A percentile compares a stretch with the other conserved stretches of the same genome.
These are phyloP conservation scores for Pichia sp. DNA, from an alignment of 1,139 yeast genomes.

Conservation along the genomic window DNA sequence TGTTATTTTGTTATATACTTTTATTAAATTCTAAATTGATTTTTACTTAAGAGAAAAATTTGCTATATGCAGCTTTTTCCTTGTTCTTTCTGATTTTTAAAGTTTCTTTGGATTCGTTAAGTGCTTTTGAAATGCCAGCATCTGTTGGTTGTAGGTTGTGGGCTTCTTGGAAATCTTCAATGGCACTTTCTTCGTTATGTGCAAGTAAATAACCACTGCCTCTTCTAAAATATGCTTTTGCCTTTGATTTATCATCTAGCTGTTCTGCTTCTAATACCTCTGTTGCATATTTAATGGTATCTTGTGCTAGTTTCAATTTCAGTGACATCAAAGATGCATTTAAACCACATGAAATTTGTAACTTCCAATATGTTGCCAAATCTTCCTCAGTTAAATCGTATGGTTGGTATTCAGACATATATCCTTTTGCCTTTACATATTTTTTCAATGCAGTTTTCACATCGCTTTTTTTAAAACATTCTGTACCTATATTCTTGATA, in stretches of 20 bases:
- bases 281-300: conserved; percentile 54
- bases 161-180: conserved; percentile 62
- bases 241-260: conserved; percentile 60
- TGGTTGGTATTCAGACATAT: conserved; percentile 69
- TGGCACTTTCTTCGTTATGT: conserved; percentile 70
- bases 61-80: conserved; percentile 80
- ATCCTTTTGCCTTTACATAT: conserved; percentile 64
- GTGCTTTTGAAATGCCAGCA: conserved; percentile 63
- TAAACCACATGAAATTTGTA: conserved; percentile 58
- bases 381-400: conserved; percentile 57
- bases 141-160: conserved; percentile 63
- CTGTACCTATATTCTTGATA: conserved; percentile 79
- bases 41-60: conserved; percentile 48
- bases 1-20: too few species aligned
- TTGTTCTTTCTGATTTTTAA: conserved; percentile 54
- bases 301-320: conserved; percentile 52
- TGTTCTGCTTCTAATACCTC: conserved; percentile 61
- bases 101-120: conserved; percentile 51
- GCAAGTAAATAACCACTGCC: conserved; percentile 64
- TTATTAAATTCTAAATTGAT: too few species aligned
- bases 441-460: conserved; percentile 53
- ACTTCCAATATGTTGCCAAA: conserved; percentile 39
- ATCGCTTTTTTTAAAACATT: conserved; percentile 60
- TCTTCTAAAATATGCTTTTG: conserved; percentile 82
- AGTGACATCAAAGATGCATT: conserved; percentile 74